phyloP scores from a whole-genome alignment of 2,329 filamentous ascomycete genomes.

The Scedosporium minutisporum region DNA sequence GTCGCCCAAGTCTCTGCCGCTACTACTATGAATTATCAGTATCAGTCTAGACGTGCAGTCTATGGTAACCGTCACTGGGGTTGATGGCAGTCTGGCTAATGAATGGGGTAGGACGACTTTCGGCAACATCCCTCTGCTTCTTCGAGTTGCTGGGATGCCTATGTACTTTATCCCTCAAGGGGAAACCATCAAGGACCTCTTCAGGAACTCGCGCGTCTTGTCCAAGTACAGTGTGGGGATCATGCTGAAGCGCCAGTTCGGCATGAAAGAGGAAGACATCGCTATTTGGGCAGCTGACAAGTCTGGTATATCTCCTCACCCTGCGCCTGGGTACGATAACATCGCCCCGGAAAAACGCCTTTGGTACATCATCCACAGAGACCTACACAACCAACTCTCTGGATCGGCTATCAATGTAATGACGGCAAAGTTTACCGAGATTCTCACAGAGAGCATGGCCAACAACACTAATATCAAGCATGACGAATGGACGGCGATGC shows the following conservation, averaged over 20 bases:
- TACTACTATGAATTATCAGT: too few species aligned
- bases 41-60: too few species aligned
- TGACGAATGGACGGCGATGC: slow-evolving; percentile 13
- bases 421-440: neutral
- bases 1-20: neutral
- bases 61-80: neutral
- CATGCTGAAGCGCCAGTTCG: slow-evolving; percentile 2
- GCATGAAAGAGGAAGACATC: neutral
- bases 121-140: neutral
- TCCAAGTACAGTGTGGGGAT: slow-evolving; percentile 1
- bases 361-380: neutral
- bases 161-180: neutral
- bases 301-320: neutral
- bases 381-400: neutral
- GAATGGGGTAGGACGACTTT: neutral
- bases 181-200: neutral
- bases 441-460: neutral
- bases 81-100: neutral
- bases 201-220: neutral
- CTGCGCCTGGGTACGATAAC: neutral
- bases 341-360: neutral
- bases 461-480: neutral
- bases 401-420: neutral
- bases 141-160: neutral
- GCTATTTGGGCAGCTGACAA: neutral